Evolutionary conservation across 2,329 filamentous ascomycete species (phyloP).

Genomic region (Ascochyta viciae-villosae): DNA sequence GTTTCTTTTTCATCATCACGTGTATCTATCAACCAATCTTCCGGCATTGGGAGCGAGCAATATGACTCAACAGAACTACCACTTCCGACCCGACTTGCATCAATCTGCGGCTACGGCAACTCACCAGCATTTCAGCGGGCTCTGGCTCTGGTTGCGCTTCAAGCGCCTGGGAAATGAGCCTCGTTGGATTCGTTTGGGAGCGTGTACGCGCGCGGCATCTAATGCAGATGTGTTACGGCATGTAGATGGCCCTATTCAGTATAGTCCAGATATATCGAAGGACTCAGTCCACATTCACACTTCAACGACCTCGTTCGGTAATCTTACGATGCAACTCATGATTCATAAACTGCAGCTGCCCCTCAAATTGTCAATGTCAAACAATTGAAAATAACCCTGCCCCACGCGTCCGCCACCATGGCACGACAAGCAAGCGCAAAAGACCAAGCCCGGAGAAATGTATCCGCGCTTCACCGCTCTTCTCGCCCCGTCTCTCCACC

Average conservation of each 20-base stretch:
- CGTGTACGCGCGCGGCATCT: background rate
- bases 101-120: constrained; percentile 3
- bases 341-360: constrained; percentile 14
- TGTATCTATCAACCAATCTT: constrained; percentile 29
- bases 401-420: constrained; percentile 14
- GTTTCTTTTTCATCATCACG: constrained; percentile 8
- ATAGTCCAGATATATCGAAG: constrained; percentile 14
- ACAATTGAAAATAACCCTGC: constrained; percentile 8
- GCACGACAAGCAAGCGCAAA: constrained; percentile 4
- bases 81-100: constrained; percentile 11
- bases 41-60: constrained; percentile 14
- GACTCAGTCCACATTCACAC: constrained; percentile 20
- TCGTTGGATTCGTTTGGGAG: background rate
- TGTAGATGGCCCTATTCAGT: constrained; percentile 8
- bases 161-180: constrained; percentile 4
- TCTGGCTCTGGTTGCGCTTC: background rate
- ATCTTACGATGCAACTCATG: constrained; percentile 16
- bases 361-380: constrained; percentile 12
- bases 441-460: constrained; percentile 1
- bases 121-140: background rate
- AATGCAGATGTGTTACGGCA: constrained; percentile 3
- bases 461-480: constrained; percentile 19
- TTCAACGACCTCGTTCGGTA: constrained; percentile 11
- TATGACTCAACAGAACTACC: constrained; percentile 15
- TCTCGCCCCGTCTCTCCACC: constrained; percentile 6